Evolutionary conservation across 305 asterid genomes (phyloP), one percentile per base, ranked within the genome.

Genomic region (Caryopteris hybrid): DNA sequence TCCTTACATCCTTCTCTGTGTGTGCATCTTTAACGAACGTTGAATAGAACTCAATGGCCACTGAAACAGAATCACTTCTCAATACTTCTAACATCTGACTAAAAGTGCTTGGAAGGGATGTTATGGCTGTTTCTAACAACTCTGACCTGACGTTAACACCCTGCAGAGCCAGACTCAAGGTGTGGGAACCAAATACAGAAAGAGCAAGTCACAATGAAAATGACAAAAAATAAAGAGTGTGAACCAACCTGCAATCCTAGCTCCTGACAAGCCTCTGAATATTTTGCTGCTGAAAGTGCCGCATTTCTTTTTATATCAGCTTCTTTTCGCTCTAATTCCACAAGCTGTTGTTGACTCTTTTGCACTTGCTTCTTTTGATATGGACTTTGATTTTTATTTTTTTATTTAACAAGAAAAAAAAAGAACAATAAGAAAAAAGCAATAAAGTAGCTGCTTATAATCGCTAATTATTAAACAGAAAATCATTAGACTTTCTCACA

Each of bases 191-290:
- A 51, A 17, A 8, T 50, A 50, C 23, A 31, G 25, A 75, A 46
- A 67, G 46, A 64, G 17, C 66, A 46, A 64, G 9, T 29, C 12
- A n/a, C 14, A 65, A 42, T 12, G 58, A 27, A 59, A 46, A 68
- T 12, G 6, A 47, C 6, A 33, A 47, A 36, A 59, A 20, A 61
- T 10, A 68, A 56, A 70, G 43, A 33, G n/a, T 39, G 56, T n/a
- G 57, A 45, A 55, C 31, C 9, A 68, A 95, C 99, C 98, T 88
- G 96, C 89, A 95, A 77, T 23, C 98, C 99, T 47, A 95, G 84
- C 81, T 91, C 97, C 72, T 86, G 98, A 78, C 99, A 95, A 69
- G 97, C 97, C 85, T 95, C 98, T 16, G 89, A 78, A 77, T 86
- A 95, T 76, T 95, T 95, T 57, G 95, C 68, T 11, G 96, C 97